Evolutionary conservation across 306 rosid species (phyloP).

Genomic region (Casuarina cunninghamiana): DNA sequence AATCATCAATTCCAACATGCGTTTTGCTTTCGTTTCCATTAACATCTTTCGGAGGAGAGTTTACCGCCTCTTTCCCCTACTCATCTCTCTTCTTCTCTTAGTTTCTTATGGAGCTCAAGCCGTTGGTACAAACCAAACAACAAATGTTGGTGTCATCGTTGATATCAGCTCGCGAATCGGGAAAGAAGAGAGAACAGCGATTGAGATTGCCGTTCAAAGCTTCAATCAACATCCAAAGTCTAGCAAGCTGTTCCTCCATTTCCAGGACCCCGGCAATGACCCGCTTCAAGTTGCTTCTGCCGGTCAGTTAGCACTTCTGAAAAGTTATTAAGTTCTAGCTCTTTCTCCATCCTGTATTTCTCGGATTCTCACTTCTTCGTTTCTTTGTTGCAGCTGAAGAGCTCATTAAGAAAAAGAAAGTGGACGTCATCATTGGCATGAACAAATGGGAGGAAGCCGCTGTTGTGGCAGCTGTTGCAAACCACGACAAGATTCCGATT

Average conservation of each 20-base stretch:
- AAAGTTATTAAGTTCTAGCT: not conserved
- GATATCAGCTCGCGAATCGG: conserved; percentile 1
- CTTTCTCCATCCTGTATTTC: not conserved
- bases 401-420: conserved; percentile 36
- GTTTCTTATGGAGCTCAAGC: not conserved
- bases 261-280: conserved; percentile 24
- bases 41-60: not conserved
- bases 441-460: conserved; percentile 60
- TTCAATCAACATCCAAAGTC: conserved; percentile 5
- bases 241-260: conserved; percentile 30
- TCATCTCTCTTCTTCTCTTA: not conserved
- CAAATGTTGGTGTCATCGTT: not conserved
- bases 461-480: conserved; percentile 58
- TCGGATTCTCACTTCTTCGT: not conserved
- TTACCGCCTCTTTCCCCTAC: not conserved
- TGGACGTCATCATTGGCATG: conserved; percentile 48
- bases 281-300: conserved; percentile 45
- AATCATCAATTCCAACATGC: not conserved
- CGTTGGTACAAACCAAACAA: not conserved
- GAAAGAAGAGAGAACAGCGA: conserved; percentile 5
- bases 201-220: not conserved
- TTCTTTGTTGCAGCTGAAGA: conserved; percentile 49
- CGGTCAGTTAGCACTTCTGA: conserved; percentile 23
- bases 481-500: no score
- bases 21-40: conserved; percentile 4